Evolutionary conservation across 257 asterid species (phyloP).

Genomic region (Verbascum thapsus): DNA sequence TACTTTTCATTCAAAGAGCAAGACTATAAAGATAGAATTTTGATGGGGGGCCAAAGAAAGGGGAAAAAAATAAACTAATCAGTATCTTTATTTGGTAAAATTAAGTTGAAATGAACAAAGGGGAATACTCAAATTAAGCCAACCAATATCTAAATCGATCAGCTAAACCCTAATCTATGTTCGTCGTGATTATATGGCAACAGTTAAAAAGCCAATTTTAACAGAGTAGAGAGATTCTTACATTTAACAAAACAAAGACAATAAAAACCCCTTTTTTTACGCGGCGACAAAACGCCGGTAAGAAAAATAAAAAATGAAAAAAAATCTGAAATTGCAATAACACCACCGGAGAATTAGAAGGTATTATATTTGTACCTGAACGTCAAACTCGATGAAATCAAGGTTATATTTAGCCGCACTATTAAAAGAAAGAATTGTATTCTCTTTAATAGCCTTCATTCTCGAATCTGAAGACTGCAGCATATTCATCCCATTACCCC

Average conservation of each 20-base stretch:
- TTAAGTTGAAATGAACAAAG: too few relatives aligned
- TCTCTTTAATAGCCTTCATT: slow-evolving; percentile 78
- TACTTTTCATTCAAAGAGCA: slow-evolving; percentile 47
- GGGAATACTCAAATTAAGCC: background rate
- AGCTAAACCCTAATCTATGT: too few relatives aligned
- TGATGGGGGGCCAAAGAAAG: slow-evolving; percentile 13
- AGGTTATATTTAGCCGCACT: slow-evolving; percentile 65
- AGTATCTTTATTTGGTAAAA: slow-evolving; percentile 32
- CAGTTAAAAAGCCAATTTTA: background rate
- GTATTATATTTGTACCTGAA: slow-evolving; percentile 75
- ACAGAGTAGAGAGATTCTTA: too few relatives aligned
- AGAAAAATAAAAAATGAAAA: background rate
- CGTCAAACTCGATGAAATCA: slow-evolving; percentile 93
- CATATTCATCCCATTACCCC: slow-evolving; percentile 93
- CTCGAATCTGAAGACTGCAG: slow-evolving; percentile 86
- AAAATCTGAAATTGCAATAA: slow-evolving; percentile 1
- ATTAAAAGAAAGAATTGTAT: slow-evolving; percentile 80
- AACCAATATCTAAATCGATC: too few relatives aligned
- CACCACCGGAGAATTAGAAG: too few relatives aligned
- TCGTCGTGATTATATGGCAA: background rate
- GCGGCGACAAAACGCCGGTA: slow-evolving; percentile 47
- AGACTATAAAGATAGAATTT: slow-evolving; percentile 36
- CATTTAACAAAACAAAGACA: too few relatives aligned
- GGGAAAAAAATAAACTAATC: slow-evolving; percentile 41
- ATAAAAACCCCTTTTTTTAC: too few relatives aligned